Conservation (phyloP, 2,329 filamentous ascomycete species). For the Ciborinia camelliae region DNA sequence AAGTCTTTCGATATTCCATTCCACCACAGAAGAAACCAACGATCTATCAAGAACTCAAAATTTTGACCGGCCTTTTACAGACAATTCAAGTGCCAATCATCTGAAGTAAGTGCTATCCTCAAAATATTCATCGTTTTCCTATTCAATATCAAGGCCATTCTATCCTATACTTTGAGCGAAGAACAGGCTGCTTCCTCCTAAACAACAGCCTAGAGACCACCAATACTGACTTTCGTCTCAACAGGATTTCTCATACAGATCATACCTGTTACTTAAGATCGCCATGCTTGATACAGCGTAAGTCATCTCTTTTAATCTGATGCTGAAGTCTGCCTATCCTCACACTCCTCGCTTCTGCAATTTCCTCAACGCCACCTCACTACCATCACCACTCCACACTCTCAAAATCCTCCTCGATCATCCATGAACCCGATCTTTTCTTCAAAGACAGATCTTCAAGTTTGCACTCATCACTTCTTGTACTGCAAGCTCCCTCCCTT, state of each 20-base stretch:
- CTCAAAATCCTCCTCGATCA: not conserved
- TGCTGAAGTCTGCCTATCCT: not conserved
- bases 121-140: not conserved
- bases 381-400: not conserved
- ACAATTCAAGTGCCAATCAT: not conserved
- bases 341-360: not conserved
- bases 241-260: not conserved
- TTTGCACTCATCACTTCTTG: not conserved
- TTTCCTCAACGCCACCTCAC: not conserved
- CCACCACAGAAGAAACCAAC: not conserved
- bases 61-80: not conserved
- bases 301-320: not conserved
- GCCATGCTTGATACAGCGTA: not conserved
- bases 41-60: conserved; percentile 1
- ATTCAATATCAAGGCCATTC: not conserved
- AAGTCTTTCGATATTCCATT: not conserved
- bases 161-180: not conserved
- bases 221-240: not conserved
- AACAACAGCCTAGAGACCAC: not conserved
- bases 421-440: not conserved
- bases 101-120: not conserved
- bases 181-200: not conserved
- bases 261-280: not conserved
- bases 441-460: not conserved
- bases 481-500: not conserved